Evolutionary conservation across 306 rosid species (phyloP), one percentile per base, ranked within the genome.

Genomic region (Dalbergia oliveri): DNA sequence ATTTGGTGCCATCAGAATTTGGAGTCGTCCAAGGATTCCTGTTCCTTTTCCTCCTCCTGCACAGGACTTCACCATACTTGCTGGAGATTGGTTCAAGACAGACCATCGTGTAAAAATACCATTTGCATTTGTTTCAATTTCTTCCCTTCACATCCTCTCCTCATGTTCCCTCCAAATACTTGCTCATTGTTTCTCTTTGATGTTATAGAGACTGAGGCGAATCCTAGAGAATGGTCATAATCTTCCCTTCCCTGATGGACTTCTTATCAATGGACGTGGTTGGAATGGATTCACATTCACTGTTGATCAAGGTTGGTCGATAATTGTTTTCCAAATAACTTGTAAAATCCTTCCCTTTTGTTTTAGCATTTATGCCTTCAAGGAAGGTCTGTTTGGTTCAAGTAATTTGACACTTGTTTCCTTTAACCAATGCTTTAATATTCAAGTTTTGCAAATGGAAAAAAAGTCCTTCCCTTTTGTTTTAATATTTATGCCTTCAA

Each of bases 31-130:
- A 1, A 66, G 67, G 80, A 89, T 91, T 83, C 93, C 93, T 0
- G 89, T 91, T 87, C 97, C 97, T 50, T 89, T 89, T 59, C 87
- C 92, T 83, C 82, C 88, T 84, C 97, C 93, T 66, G 83, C 93
- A 3, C 84, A 91, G 11, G 93, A 91, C 86, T 88, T 78, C 78
- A 76, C 86, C 53, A 66, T 91, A 19, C 86, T 91, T 26, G 92
- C 88, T 3, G 97, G 97, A 3, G 97, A 91, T 78, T 91, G 93
- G 93, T 91, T 79, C 87, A 91, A 88, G 76, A 84, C 86, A 53
- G 83, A 82, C 72, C 88, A 91, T 16, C 73, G 77, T 31, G 97
- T 91, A 76, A 44, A 13, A 81, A 37, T 4, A 82, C 75, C 62
- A 74, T 44, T 34, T 7, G 9, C 6, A 62, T 69, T 68, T 34